Evolutionary conservation across 2,329 filamentous ascomycete genomes (phyloP).

Genomic region (Aspergillus sp.): DNA sequence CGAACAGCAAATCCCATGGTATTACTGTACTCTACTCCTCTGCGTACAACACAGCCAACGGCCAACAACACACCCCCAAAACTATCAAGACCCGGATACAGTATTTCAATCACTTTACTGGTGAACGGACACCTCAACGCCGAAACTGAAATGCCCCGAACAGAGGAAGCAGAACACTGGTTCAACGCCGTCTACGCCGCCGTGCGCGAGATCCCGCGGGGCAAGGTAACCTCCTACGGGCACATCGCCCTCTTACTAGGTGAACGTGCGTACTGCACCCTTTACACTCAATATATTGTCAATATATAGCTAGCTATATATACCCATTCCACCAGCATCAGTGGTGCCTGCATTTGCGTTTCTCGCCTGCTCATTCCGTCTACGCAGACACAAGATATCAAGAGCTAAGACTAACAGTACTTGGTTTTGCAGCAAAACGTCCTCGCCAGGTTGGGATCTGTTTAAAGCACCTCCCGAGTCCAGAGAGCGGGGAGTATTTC

Average conservation of each 20-base stretch:
- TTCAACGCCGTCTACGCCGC: slow-evolving; percentile 72
- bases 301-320: slow-evolving; percentile 16
- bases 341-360: no score
- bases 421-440: slow-evolving; percentile 57
- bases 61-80: no score
- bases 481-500: slow-evolving; percentile 54
- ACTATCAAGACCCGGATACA: no score
- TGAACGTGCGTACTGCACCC: slow-evolving; percentile 47
- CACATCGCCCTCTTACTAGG: slow-evolving; percentile 64
- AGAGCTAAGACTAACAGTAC: no score
- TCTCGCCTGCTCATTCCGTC: no score
- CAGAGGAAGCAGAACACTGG: slow-evolving; percentile 51
- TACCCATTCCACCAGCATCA: no score
- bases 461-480: slow-evolving; percentile 76
- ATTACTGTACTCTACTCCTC: no score
- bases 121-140: no score
- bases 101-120: no score
- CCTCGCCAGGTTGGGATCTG: slow-evolving; percentile 86
- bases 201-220: slow-evolving; percentile 78
- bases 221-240: slow-evolving; percentile 84
- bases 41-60: no score
- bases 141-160: slow-evolving; percentile 39
- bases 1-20: no score
- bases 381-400: no score
- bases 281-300: slow-evolving; percentile 22